A percentile compares a stretch with the other conserved stretches of the same genome.
Evolutionary conservation across 441 rosid species (phyloP).

Genomic region (Biscutella laevigata): DNA sequence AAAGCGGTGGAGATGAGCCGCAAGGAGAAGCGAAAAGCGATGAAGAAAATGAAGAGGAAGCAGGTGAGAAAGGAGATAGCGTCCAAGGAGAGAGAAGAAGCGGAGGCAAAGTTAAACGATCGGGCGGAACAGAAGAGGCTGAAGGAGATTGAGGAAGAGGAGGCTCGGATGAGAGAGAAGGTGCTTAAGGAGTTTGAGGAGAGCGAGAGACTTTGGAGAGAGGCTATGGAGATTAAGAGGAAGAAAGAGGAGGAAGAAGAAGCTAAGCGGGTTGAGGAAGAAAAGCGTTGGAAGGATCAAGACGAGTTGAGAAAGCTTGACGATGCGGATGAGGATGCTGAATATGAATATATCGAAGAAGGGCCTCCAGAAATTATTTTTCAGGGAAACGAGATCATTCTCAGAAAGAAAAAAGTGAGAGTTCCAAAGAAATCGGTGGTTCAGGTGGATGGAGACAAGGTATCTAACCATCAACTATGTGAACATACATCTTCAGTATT

Average conservation of each 20-base stretch:
- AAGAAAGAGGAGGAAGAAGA: conserved; percentile 45
- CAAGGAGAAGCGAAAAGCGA: conserved; percentile 72
- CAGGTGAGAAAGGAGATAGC: conserved; percentile 62
- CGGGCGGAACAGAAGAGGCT: conserved; percentile 54
- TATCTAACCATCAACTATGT: conserved; percentile 19
- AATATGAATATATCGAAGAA: conserved; percentile 79
- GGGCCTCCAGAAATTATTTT: conserved; percentile 89
- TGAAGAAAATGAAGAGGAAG: conserved; percentile 76
- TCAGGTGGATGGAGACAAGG: conserved; percentile 36
- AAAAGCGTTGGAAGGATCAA: conserved; percentile 32
- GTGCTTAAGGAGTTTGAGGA: conserved; percentile 69
- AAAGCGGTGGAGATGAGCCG: conserved; percentile 34
- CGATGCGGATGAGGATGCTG: conserved; percentile 53
- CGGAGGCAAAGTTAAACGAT: conserved; percentile 51
- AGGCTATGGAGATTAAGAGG: conserved; percentile 57
- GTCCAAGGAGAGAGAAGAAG: conserved; percentile 55
- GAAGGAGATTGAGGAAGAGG: conserved; percentile 53
- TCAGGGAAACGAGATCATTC: conserved; percentile 80
- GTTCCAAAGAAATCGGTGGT: conserved; percentile 48
- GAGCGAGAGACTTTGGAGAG: conserved; percentile 64
- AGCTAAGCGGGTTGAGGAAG: conserved; percentile 36
- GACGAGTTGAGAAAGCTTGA: conserved; percentile 34
- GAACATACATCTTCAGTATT: background rate
- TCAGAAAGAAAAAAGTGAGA: conserved; percentile 65
- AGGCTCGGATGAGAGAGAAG: conserved; percentile 43